Evolutionary conservation across 78 protist species (phyloP).

Genomic region (Diacronema lutheri): DNA sequence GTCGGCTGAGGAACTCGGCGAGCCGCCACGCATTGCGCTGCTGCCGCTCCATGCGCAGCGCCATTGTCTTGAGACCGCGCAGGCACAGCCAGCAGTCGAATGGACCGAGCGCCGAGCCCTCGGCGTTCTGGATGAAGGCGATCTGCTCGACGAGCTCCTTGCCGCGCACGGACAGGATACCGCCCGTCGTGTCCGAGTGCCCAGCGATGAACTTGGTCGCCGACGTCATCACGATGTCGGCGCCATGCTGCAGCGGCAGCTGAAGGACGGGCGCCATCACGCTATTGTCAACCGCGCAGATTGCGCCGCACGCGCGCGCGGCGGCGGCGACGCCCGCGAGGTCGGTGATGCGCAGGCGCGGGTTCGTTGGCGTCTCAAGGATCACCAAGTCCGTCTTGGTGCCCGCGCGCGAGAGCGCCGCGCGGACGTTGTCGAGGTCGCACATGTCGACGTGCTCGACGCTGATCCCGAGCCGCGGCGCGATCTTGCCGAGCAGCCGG

Average conservation of each 20-base stretch:
- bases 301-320: not conserved
- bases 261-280: slow-evolving; percentile 54
- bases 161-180: not conserved
- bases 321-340: slow-evolving; percentile 20
- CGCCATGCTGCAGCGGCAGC: slow-evolving; percentile 62
- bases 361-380: slow-evolving; percentile 70
- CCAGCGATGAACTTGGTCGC: slow-evolving; percentile 72
- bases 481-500: not conserved
- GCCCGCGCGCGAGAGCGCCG: not conserved
- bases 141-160: slow-evolving; percentile 24
- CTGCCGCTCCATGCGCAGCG: slow-evolving; percentile 42
- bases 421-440: not conserved
- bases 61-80: slow-evolving; percentile 58
- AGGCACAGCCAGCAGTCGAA: slow-evolving; percentile 47
- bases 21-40: slow-evolving; percentile 28
- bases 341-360: slow-evolving; percentile 40
- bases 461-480: not conserved
- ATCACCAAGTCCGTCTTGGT: slow-evolving; percentile 25
- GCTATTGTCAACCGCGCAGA: slow-evolving; percentile 43
- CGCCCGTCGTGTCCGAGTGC: slow-evolving; percentile 56
- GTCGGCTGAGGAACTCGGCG: slow-evolving; percentile 27
- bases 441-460: slow-evolving; percentile 8
- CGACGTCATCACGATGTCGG: slow-evolving; percentile 57
- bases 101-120: slow-evolving; percentile 29
- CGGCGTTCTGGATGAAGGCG: slow-evolving; percentile 19